These are phyloP conservation scores for Arachis monticola DNA, from an alignment of 331 rosid genomes.

Conservation along the genomic window DNA sequence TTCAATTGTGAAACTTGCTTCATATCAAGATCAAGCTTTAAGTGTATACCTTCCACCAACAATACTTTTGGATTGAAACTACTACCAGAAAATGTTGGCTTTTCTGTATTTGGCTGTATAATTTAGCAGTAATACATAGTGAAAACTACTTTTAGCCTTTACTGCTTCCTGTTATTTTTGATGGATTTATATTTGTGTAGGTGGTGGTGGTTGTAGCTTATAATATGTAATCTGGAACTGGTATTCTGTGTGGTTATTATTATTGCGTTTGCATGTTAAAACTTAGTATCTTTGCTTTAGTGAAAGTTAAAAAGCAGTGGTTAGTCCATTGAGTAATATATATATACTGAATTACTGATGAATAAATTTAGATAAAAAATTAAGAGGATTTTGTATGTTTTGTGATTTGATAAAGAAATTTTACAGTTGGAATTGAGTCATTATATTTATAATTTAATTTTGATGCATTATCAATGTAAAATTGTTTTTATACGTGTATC, in stretches of 20 bases:
- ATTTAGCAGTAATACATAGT: conserved; percentile 55
- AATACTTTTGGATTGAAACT: conserved; percentile 56
- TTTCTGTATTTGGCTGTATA: conserved; percentile 50
- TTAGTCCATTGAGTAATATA: conserved; percentile 35
- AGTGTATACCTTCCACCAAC: conserved; percentile 62
- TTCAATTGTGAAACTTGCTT: conserved; percentile 60
- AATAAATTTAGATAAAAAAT: neutral
- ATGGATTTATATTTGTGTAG: conserved; percentile 46
- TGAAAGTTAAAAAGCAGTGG: neutral
- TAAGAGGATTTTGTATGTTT: neutral
- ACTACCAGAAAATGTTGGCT: conserved; percentile 22
- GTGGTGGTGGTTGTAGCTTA: conserved; percentile 40
- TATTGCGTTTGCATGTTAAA: conserved; percentile 38
- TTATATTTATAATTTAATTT: too few species aligned
- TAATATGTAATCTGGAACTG: conserved; percentile 52
- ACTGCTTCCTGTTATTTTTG: conserved; percentile 48
- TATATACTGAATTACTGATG: conserved; percentile 13
- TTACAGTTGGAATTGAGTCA: too few species aligned
- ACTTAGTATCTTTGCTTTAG: conserved; percentile 22
- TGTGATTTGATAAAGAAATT: conserved; percentile 23
- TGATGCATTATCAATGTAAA: too few species aligned
- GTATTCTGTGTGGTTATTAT: conserved; percentile 44
- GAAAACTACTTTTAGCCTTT: conserved; percentile 41
- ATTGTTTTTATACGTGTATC: too few species aligned
- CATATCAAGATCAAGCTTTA: conserved; percentile 54